These are phyloP conservation scores for Lumnitzera littorea DNA, from an alignment of 345 rosid genomes.

Conservation along the genomic window DNA sequence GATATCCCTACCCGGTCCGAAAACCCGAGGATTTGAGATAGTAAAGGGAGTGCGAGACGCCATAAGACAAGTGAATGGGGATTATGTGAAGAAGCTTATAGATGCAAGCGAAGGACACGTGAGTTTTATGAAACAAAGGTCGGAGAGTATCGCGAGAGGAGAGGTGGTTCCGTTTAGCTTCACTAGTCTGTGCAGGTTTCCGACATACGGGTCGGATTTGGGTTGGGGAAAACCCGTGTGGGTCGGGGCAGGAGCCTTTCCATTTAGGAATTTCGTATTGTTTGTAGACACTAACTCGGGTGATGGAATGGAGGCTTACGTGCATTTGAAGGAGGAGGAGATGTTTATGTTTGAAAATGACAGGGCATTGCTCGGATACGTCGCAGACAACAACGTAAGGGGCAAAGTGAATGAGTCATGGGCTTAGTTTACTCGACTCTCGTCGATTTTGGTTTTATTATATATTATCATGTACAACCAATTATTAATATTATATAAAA, in stretches of 20 bases:
- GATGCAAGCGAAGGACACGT: slow-evolving; percentile 4
- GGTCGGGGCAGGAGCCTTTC: slow-evolving; percentile 14
- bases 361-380: slow-evolving; percentile 9
- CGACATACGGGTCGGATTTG: slow-evolving; percentile 24
- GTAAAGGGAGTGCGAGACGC: slow-evolving; percentile 10
- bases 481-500: no score
- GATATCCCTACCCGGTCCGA: background rate
- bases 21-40: slow-evolving; percentile 4
- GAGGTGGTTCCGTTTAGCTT: slow-evolving; percentile 14
- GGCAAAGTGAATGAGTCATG: background rate
- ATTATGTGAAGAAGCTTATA: slow-evolving; percentile 9
- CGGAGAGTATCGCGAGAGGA: background rate
- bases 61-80: slow-evolving; percentile 5
- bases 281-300: slow-evolving; percentile 13
- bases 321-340: slow-evolving; percentile 18
- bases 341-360: slow-evolving; percentile 17
- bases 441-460: no score
- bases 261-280: slow-evolving; percentile 11
- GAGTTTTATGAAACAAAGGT: slow-evolving; percentile 10
- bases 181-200: slow-evolving; percentile 30
- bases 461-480: no score
- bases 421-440: background rate
- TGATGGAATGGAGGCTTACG: slow-evolving; percentile 27
- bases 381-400: background rate
- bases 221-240: slow-evolving; percentile 37